phyloP scores from a whole-genome alignment of 768 basidiomycete genomes.

The Xerocomellus dryophilus region DNA sequence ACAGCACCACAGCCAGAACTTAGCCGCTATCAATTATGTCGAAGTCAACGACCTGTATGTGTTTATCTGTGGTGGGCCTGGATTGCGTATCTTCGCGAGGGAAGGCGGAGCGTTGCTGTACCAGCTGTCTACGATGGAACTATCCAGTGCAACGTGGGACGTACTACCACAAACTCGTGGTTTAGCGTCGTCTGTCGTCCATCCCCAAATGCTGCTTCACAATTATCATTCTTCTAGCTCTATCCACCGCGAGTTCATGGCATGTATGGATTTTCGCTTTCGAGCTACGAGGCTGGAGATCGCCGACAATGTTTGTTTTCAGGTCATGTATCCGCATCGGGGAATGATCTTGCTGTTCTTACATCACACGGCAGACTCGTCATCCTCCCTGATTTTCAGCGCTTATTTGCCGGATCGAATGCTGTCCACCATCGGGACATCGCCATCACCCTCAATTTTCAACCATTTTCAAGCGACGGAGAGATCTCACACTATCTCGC shows the following conservation, averaged over 20 bases:
- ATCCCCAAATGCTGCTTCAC: conserved; percentile 22
- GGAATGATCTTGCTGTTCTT: conserved; percentile 35
- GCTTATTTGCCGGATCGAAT: conserved; percentile 27
- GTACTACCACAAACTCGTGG: conserved; percentile 22
- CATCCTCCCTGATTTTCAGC: conserved; percentile 29
- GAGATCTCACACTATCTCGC: conserved; percentile 47
- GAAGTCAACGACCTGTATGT: conserved; percentile 58
- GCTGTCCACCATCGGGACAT: conserved; percentile 40
- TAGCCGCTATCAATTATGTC: conserved; percentile 56
- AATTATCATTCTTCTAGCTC: conserved; percentile 2
- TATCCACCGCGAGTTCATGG: conserved; percentile 20
- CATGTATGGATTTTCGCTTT: conserved; percentile 20
- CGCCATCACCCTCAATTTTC: conserved; percentile 26
- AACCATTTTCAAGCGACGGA: conserved; percentile 1
- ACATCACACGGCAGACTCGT: conserved; percentile 26
- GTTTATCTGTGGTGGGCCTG: conserved; percentile 51
- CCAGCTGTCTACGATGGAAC: conserved; percentile 38
- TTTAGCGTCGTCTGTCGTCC: conserved; percentile 10
- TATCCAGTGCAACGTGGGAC: conserved; percentile 36
- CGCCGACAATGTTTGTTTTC: conserved; percentile 8
- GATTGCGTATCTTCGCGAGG: conserved; percentile 55
- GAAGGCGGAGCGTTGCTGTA: conserved; percentile 43
- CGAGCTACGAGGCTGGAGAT: neutral
- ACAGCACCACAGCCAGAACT: conserved; percentile 5
- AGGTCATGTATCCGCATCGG: conserved; percentile 48